Evolutionary conservation across 768 basidiomycete genomes (phyloP).

Genomic region (Baorangia bicolor): DNA sequence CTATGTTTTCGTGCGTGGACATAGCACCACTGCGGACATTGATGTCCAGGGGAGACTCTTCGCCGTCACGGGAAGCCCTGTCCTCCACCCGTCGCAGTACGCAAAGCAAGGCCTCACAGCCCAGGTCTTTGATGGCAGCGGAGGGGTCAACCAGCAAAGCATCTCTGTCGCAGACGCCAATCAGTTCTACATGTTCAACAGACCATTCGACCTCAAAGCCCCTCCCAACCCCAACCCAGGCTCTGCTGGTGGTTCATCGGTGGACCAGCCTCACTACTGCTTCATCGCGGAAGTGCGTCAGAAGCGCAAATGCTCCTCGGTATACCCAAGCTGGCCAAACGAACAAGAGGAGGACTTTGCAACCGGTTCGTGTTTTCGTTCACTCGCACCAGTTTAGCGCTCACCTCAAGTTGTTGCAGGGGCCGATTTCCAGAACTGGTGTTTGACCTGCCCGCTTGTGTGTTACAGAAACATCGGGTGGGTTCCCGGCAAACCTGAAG

Average conservation of each 20-base stretch:
- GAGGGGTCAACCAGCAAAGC: background rate
- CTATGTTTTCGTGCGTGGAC: slow-evolving; percentile 11
- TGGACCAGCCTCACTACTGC: background rate
- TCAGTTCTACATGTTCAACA: slow-evolving; percentile 7
- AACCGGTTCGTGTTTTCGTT: background rate
- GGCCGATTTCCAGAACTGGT: background rate
- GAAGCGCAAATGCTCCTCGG: slow-evolving; percentile 3
- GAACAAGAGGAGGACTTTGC: background rate
- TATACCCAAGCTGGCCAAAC: slow-evolving; percentile 4
- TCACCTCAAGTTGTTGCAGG: background rate
- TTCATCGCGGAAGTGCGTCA: slow-evolving; percentile 7
- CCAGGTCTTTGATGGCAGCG: background rate
- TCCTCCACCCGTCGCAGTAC: background rate
- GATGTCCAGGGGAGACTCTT: slow-evolving; percentile 8
- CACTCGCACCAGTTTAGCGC: background rate
- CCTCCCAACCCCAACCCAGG: background rate
- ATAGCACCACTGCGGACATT: slow-evolving; percentile 7
- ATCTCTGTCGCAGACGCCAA: background rate
- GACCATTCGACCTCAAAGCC: background rate
- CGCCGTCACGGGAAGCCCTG: background rate
- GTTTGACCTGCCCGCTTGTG: background rate
- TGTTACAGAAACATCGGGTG: slow-evolving; percentile 1
- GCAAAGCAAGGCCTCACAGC: background rate
- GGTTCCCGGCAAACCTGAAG: no score
- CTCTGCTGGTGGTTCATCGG: background rate